Percentiles rank a stretch among this genome's conserved stretches.
Evolutionary conservation across 202 grass and related monocot genomes (phyloP).

Genomic region (Schoenoplectus tabernaemontani): DNA sequence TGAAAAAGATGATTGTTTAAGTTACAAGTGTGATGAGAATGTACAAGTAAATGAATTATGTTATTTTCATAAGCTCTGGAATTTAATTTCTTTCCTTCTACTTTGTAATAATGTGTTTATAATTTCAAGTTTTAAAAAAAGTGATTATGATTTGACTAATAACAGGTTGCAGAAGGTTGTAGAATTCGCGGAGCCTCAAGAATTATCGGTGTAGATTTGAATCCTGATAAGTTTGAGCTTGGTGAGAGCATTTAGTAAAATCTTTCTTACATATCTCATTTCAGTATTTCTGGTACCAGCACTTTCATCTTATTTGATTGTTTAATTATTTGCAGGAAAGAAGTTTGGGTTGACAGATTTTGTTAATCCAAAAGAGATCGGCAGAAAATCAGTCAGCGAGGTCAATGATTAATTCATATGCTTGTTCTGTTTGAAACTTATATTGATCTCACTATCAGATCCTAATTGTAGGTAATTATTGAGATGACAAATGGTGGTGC

Average conservation of each 20-base stretch:
- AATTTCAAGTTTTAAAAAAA: too few species aligned
- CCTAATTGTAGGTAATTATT: slow-evolving; percentile 22
- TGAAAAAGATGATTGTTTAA: too few species aligned
- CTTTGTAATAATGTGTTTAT: neutral
- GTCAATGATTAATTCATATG: slow-evolving; percentile 18
- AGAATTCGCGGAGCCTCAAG: slow-evolving; percentile 57
- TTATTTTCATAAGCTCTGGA: neutral
- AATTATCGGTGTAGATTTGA: slow-evolving; percentile 78
- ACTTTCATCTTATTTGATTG: neutral
- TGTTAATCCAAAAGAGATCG: slow-evolving; percentile 65
- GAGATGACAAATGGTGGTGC: slow-evolving; percentile 67
- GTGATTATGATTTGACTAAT: neutral
- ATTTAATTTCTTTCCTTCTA: neutral
- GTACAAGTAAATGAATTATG: too few species aligned
- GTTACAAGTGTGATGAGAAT: too few species aligned
- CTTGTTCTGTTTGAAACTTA: neutral
- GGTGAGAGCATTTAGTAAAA: slow-evolving; percentile 26
- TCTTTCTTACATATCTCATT: neutral
- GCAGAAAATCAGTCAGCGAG: slow-evolving; percentile 43
- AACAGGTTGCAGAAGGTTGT: slow-evolving; percentile 64
- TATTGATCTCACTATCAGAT: neutral
- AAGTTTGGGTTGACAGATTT: slow-evolving; percentile 77
- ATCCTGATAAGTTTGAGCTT: slow-evolving; percentile 60
- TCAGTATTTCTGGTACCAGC: neutral
- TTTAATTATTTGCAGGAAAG: slow-evolving; percentile 49